Evolutionary conservation across 352 stramenopile genomes (phyloP).

Genomic region (Phytophthora capsici): DNA sequence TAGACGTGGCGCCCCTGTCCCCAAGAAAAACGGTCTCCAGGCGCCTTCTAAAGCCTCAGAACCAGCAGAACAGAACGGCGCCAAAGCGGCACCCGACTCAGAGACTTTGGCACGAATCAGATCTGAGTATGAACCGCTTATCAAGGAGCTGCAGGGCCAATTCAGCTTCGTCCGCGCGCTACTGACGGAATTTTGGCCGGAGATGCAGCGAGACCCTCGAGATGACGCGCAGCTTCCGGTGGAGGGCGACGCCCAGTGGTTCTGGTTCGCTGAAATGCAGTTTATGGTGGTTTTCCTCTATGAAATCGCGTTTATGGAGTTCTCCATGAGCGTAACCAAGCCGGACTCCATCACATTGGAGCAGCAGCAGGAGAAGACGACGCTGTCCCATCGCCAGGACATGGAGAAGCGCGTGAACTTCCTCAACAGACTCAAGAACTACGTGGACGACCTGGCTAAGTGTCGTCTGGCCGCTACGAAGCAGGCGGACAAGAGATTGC

Average conservation of each 20-base stretch:
- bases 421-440: conserved; percentile 62
- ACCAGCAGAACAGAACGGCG: conserved; percentile 15
- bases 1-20: conserved; percentile 24
- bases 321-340: conserved; percentile 84
- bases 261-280: conserved; percentile 86
- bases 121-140: conserved; percentile 35
- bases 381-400: conserved; percentile 66
- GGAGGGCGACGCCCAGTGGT: conserved; percentile 69
- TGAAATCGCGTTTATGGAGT: conserved; percentile 89
- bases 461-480: conserved; percentile 58
- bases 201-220: conserved; percentile 58
- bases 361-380: conserved; percentile 48
- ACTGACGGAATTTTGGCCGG: conserved; percentile 73
- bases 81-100: not conserved
- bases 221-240: conserved; percentile 45
- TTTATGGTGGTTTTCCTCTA: conserved; percentile 85
- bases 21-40: conserved; percentile 26
- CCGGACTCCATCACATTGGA: conserved; percentile 68
- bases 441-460: conserved; percentile 62
- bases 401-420: conserved; percentile 85
- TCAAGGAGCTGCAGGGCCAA: conserved; percentile 39
- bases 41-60: not conserved
- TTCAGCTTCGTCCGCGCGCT: conserved; percentile 72
- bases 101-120: conserved; percentile 23
- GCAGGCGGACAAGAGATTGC: conserved; percentile 41